Conservation (phyloP, 2,329 filamentous ascomycete genomes). For the Colletotrichum noveboracense region DNA sequence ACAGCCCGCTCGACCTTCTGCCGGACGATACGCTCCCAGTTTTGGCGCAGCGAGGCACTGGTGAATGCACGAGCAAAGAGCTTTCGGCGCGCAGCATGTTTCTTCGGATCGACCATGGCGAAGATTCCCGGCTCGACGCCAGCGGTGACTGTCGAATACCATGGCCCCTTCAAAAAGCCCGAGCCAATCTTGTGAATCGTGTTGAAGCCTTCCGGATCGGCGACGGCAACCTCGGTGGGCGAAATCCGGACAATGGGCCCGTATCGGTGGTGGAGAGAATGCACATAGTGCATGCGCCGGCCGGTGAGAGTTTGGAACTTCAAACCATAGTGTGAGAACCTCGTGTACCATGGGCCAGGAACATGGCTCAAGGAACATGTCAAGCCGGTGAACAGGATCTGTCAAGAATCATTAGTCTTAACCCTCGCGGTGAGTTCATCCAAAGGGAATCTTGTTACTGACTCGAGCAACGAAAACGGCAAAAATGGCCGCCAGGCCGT, state of each 20-base stretch:
- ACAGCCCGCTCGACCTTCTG: constrained; percentile 44
- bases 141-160: constrained; percentile 25
- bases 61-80: constrained; percentile 46
- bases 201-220: constrained; percentile 25
- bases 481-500: not conserved
- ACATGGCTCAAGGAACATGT: not conserved
- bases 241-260: constrained; percentile 30
- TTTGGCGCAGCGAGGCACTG: constrained; percentile 36
- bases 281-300: constrained; percentile 51
- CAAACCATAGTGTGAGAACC: not conserved
- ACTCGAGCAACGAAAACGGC: not conserved
- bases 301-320: constrained; percentile 31
- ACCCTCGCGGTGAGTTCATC: not conserved
- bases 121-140: not conserved
- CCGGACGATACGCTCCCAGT: constrained; percentile 37
- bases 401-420: not conserved
- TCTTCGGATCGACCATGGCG: not conserved
- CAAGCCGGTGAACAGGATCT: constrained; percentile 10
- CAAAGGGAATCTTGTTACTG: not conserved
- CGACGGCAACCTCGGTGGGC: constrained; percentile 27
- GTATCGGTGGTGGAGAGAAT: constrained; percentile 58
- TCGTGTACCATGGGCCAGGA: not conserved
- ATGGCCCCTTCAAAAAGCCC: constrained; percentile 28
- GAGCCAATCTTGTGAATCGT: constrained; percentile 37
- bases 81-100: constrained; percentile 30